Conservation (phyloP, 2,329 filamentous ascomycete species). For the Hypoxylon sp. region DNA sequence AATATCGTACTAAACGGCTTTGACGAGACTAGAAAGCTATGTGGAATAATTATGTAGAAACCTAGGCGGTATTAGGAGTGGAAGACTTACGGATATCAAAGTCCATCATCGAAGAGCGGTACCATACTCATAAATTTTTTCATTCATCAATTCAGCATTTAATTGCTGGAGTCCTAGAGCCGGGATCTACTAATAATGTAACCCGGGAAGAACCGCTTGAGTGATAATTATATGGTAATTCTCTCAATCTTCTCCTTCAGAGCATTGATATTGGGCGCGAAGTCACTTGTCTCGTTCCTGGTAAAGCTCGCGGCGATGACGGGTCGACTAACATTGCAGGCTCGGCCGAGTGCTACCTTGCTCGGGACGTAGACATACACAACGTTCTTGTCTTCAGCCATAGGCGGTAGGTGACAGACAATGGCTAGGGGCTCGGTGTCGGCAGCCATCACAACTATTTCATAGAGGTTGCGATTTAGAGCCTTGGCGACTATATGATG, state of each 20-base stretch:
- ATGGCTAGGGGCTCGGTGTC: background rate
- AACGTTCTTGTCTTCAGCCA: background rate
- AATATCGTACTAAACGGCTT: background rate
- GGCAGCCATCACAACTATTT: background rate
- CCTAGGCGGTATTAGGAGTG: background rate
- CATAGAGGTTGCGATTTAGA: background rate
- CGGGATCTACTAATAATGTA: background rate
- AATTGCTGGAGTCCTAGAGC: background rate
- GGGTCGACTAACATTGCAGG: background rate
- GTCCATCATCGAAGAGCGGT: background rate
- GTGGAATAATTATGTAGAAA: too few species aligned
- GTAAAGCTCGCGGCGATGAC: background rate
- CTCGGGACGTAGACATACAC: background rate
- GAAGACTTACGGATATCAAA: background rate
- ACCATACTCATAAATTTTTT: background rate
- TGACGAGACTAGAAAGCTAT: background rate
- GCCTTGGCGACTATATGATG: background rate
- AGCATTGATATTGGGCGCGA: background rate
- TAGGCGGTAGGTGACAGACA: background rate
- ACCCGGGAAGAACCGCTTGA: background rate
- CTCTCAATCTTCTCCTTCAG: background rate
- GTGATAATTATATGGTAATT: background rate
- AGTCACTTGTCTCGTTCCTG: background rate
- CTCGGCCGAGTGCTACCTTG: background rate
- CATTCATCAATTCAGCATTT: background rate